phyloP scores from a whole-genome alignment of 1,284 basidiomycete genomes.

The Ganoderma resinaceum region DNA sequence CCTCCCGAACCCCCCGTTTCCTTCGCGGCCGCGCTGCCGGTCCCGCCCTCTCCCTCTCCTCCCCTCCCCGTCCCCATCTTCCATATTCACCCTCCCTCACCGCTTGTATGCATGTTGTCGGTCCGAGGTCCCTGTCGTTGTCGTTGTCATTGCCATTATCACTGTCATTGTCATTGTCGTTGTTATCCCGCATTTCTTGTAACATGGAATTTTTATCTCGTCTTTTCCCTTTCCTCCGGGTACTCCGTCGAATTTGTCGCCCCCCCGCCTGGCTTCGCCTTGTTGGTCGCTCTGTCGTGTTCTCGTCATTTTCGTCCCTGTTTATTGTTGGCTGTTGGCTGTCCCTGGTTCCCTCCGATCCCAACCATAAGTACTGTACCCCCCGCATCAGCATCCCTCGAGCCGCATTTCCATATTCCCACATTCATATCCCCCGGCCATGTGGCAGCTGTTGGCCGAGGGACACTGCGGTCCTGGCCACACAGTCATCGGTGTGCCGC shows the following conservation, averaged over 20 bases:
- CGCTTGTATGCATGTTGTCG: neutral
- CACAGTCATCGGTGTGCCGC: neutral
- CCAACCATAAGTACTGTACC: too few species aligned
- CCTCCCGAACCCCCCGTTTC: neutral
- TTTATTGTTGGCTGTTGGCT: neutral
- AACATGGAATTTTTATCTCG: conserved; percentile 1
- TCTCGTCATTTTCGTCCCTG: neutral
- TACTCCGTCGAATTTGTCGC: neutral
- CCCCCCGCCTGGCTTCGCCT: neutral
- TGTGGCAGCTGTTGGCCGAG: neutral
- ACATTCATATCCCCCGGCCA: neutral
- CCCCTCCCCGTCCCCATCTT: neutral
- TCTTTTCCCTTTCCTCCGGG: too few species aligned
- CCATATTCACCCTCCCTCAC: neutral
- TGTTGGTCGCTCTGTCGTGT: neutral
- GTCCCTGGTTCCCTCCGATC: neutral
- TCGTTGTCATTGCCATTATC: neutral
- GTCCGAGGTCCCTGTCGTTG: too few species aligned
- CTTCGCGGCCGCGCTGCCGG: neutral
- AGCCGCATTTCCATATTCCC: too few species aligned
- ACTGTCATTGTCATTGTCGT: neutral
- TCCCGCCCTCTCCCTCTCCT: neutral
- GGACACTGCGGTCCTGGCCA: neutral
- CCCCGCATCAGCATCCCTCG: neutral
- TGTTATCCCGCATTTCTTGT: conserved; percentile 5